Evolutionary conservation across 495 filamentous ascomycete species (phyloP), one percentile per base, ranked within the genome.

Genomic region (Penicillium coprophilum): DNA sequence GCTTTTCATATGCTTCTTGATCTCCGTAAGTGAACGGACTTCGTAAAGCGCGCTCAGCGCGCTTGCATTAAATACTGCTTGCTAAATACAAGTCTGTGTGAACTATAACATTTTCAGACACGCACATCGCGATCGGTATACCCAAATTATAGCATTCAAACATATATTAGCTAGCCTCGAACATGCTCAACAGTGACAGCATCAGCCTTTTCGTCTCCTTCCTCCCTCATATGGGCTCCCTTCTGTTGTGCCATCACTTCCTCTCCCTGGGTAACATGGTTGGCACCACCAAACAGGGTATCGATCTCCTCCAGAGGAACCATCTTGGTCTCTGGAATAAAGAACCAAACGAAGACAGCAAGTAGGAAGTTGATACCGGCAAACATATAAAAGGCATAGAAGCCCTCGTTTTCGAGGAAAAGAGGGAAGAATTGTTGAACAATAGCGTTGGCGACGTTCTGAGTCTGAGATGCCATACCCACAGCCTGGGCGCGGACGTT

Each of bases 251-350:
- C 47, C 23, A 75, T 56, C 21, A 77, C 68, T 27, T 72, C 68
- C 41, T 74, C 80, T 10, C 82, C 82, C 51, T 80, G 79, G 36
- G 73, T 74, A 48, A 81, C 78, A 58, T 85, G 83, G 65, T 85
- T 85, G 38, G 74, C 70, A 21, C 82, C 81, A 50, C 80, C 81
- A 48, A 86, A 86, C 30, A 85, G 64, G 17, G 72, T 71, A 61
- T 86, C 85, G 53, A 87, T 87, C 60, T 87, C 83, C 67, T 88
- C 85, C 7, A 88, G 75, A 27, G 81, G 66, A 17, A 89, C 74
- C 40, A 86, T 70, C 74, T 89, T 90, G 2, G 87, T 90, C 75
- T 90, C 87, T 0, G 87, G 87, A 31, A 91, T 81, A 54, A 86
- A 85, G 73, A 87, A 89, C 75, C 74, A 90, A 39, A 90, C 81